Evolutionary conservation across 345 rosid genomes (phyloP).

Genomic region (Punica granatum): DNA sequence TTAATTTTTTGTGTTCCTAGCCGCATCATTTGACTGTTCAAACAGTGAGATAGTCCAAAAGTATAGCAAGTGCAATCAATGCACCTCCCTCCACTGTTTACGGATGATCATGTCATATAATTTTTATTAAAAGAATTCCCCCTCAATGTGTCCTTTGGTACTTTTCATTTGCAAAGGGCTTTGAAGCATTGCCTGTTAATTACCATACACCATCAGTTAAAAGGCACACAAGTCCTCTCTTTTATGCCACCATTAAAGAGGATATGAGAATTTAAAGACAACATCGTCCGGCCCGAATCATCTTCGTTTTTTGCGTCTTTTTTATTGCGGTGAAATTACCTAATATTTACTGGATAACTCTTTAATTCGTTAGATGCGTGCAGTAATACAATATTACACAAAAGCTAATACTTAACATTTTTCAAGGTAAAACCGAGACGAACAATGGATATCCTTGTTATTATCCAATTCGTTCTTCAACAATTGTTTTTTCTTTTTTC

Average conservation of each 20-base stretch:
- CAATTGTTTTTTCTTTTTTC: too few relatives aligned
- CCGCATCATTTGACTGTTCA: conserved; percentile 13
- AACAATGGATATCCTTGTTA: too few relatives aligned
- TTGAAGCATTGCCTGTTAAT: background rate
- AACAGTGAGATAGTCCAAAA: background rate
- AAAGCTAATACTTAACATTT: too few relatives aligned
- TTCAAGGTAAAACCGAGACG: too few relatives aligned
- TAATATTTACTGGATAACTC: too few relatives aligned
- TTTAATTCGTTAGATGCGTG: too few relatives aligned
- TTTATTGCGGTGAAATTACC: background rate
- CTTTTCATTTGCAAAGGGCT: background rate
- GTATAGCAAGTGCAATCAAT: background rate
- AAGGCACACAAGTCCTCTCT: background rate
- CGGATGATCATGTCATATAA: background rate
- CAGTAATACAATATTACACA: too few relatives aligned
- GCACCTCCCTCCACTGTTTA: background rate
- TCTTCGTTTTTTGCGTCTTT: background rate
- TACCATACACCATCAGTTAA: background rate
- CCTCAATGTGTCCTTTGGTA: background rate
- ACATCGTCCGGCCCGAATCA: background rate
- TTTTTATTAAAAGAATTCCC: background rate
- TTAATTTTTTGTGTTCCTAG: background rate
- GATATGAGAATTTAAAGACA: background rate
- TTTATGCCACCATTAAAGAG: conserved; percentile 3
- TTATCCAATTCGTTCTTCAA: too few relatives aligned